phyloP scores from a whole-genome alignment of 164 flowering plant species.

The Aristolochia californica region DNA sequence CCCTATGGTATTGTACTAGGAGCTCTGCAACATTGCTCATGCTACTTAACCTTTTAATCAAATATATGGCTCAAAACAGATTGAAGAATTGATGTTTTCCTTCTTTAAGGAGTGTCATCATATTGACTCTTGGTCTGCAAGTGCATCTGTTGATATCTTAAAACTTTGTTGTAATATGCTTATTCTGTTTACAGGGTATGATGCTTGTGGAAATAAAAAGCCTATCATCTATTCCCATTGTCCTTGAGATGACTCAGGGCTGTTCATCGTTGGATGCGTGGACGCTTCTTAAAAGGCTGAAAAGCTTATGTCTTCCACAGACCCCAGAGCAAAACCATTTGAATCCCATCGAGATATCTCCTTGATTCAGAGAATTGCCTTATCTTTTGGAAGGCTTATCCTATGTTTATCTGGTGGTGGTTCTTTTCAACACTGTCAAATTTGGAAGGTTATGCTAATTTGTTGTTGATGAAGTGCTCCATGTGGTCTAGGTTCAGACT shows the following conservation, averaged over 20 bases:
- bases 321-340: constrained; percentile 6
- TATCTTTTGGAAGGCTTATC: no score
- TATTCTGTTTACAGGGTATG: constrained; percentile 45
- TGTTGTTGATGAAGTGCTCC: no score
- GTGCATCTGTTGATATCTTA: background rate
- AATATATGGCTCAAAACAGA: no score
- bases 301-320: constrained; percentile 17
- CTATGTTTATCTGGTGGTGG: no score
- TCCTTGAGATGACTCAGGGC: constrained; percentile 68
- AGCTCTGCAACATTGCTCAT: no score
- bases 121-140: no score
- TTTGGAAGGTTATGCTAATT: no score
- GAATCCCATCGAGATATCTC: constrained; percentile 48
- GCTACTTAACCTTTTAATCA: no score
- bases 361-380: constrained; percentile 20
- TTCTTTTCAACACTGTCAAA: no score
- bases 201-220: constrained; percentile 61
- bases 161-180: background rate
- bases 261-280: constrained; percentile 64
- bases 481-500: no score
- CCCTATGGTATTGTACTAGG: no score
- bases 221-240: constrained; percentile 50
- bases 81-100: background rate
- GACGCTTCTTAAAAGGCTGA: constrained; percentile 58
- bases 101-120: background rate